A percentile compares a stretch with the other conserved stretches of the same genome.
Evolutionary conservation across 495 filamentous ascomycete genomes (phyloP).

Genomic region (Neurospora cerealis): DNA sequence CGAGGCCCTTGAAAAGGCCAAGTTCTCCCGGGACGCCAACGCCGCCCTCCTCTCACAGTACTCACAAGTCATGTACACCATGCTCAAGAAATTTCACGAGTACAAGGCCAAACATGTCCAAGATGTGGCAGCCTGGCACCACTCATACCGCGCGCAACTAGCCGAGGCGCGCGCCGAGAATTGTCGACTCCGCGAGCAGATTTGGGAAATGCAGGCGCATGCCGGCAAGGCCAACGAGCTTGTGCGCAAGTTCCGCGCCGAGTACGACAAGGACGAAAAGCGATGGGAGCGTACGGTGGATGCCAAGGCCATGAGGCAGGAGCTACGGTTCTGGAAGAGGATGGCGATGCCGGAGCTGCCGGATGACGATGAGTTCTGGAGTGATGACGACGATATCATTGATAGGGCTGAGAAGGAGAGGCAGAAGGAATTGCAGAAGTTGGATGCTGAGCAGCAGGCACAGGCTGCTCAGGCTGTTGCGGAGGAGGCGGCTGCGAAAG

Average conservation of each 20-base stretch:
- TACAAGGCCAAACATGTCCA: conserved; percentile 42
- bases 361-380: conserved; percentile 43
- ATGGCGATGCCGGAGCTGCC: conserved; percentile 41
- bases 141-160: conserved; percentile 44
- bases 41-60: conserved; percentile 38
- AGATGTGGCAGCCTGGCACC: conserved; percentile 45
- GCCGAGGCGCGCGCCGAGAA: conserved; percentile 49
- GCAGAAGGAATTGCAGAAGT: conserved; percentile 26
- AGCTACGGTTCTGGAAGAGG: conserved; percentile 45
- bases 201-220: conserved; percentile 45
- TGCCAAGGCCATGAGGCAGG: conserved; percentile 32
- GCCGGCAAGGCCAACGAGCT: conserved; percentile 38
- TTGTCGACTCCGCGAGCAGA: conserved; percentile 42
- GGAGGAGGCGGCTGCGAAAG: conserved; percentile 5
- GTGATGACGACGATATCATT: conserved; percentile 46
- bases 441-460: conserved; percentile 28
- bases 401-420: conserved; percentile 42
- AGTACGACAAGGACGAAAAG: conserved; percentile 36
- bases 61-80: conserved; percentile 33
- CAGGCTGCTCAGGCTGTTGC: conserved; percentile 14
- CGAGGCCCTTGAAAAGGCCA: conserved; percentile 42
- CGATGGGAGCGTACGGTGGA: conserved; percentile 38
- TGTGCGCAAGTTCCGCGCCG: conserved; percentile 38
- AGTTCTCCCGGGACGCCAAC: conserved; percentile 41
- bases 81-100: conserved; percentile 43